A percentile compares a stretch with the other conserved stretches of the same genome.
These are phyloP conservation scores for Camellia lanceoleosa DNA, from an alignment of 148 eudicot genomes.

Conservation along the genomic window DNA sequence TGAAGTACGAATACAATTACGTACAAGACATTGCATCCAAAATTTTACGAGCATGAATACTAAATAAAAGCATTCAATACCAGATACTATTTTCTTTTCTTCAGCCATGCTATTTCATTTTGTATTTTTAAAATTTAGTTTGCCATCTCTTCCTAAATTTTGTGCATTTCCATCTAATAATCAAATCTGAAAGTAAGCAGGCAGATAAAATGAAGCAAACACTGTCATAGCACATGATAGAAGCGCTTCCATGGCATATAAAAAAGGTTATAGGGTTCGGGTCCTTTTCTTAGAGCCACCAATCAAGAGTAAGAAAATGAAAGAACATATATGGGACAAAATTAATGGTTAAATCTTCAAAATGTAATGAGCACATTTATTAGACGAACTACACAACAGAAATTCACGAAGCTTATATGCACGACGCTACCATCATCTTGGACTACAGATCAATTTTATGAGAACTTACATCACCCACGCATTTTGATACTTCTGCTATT, in stretches of 20 bases:
- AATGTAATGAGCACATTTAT: background rate
- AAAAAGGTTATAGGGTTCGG: no score
- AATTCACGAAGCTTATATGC: background rate
- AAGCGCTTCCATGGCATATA: background rate
- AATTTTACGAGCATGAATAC: no score
- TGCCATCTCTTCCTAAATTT: no score
- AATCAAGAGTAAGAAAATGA: background rate
- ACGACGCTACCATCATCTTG: background rate
- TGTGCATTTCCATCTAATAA: no score
- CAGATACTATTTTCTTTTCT: no score
- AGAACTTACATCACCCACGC: slow-evolving; percentile 89
- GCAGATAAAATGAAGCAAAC: background rate
- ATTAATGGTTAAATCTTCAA: background rate
- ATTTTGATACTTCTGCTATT: slow-evolving; percentile 75
- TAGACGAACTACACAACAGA: background rate
- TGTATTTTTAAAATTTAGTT: no score
- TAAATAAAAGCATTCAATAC: no score
- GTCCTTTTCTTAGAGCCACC: background rate
- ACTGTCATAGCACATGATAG: background rate
- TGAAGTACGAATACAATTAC: no score
- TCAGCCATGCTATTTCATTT: no score
- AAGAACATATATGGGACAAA: background rate
- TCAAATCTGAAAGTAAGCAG: no score
- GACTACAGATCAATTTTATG: background rate
- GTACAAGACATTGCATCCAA: no score